phyloP scores from a whole-genome alignment of 345 rosid genomes.

The Salix suchowensis region DNA sequence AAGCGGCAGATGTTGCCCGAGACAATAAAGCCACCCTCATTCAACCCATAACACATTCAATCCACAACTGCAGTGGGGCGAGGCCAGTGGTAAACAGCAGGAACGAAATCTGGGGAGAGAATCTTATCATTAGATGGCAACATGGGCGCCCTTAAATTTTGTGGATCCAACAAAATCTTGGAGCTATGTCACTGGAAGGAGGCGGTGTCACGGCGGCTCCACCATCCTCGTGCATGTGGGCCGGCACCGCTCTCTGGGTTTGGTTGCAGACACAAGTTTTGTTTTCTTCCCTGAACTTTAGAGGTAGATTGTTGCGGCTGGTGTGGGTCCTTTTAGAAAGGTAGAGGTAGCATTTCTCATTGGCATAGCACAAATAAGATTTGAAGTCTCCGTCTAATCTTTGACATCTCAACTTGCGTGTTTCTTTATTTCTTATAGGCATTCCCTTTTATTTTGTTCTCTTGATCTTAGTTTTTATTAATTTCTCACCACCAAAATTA shows the following conservation, averaged over 20 bases:
- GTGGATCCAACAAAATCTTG: conserved; percentile 33
- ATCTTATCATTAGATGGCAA: conserved; percentile 16
- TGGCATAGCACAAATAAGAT: not conserved
- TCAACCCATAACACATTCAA: no score
- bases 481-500: not conserved
- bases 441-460: no score
- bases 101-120: not conserved
- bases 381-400: not conserved
- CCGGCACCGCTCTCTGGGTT: conserved; percentile 2
- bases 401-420: not conserved
- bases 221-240: not conserved
- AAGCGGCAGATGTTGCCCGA: no score
- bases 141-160: conserved; percentile 16
- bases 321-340: conserved; percentile 26
- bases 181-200: conserved; percentile 1
- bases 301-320: conserved; percentile 18
- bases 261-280: conserved; percentile 4
- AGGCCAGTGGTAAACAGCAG: no score
- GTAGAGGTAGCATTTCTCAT: conserved; percentile 3
- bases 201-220: conserved; percentile 17
- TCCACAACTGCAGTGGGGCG: no score
- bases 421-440: no score
- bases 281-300: conserved; percentile 9
- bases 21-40: no score
- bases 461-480: not conserved